Percentiles rank a stretch among this genome's conserved stretches.
phyloP scores from a whole-genome alignment of 257 asterid genomes.

The Gentiana straminea region DNA sequence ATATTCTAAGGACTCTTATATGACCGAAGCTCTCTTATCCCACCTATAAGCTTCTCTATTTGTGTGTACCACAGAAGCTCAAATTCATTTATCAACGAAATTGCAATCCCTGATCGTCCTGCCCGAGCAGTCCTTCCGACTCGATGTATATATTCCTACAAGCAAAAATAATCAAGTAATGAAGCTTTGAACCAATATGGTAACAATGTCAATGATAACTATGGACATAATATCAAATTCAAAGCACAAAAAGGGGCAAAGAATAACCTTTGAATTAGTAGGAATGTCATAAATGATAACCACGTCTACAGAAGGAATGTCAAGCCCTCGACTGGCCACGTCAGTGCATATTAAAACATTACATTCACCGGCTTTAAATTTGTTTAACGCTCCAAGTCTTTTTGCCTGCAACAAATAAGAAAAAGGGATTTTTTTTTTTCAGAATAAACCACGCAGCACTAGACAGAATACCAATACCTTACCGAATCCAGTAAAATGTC shows the following conservation, averaged over 20 bases:
- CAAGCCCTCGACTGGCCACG: slow-evolving; percentile 94
- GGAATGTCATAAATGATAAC: slow-evolving; percentile 91
- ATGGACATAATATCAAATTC: too few relatives aligned
- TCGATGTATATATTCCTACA: slow-evolving; percentile 87
- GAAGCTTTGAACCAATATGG: too few relatives aligned
- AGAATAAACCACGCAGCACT: too few relatives aligned
- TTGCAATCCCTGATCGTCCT: slow-evolving; percentile 87
- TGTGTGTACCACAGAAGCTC: slow-evolving; percentile 83
- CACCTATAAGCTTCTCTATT: slow-evolving; percentile 78
- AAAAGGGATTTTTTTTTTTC: too few relatives aligned
- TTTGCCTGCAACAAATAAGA: slow-evolving; percentile 38
- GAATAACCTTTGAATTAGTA: slow-evolving; percentile 69
- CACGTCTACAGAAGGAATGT: slow-evolving; percentile 84
- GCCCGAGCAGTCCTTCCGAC: slow-evolving; percentile 99
- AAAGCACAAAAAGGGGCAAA: not conserved
- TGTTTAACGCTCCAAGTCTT: slow-evolving; percentile 78
- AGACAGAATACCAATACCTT: not conserved
- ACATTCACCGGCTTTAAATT: slow-evolving; percentile 81
- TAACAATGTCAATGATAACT: too few relatives aligned
- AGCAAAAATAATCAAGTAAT: not conserved
- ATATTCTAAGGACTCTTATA: not conserved
- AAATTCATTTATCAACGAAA: slow-evolving; percentile 74
- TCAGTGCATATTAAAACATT: slow-evolving; percentile 82
- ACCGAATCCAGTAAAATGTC: not conserved
- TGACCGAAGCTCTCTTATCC: slow-evolving; percentile 1